Percentiles rank a stretch among this genome's conserved stretches.
These are phyloP conservation scores for Nakazawaea wickerhamii DNA, from an alignment of 805 yeast genomes.

Conservation along the genomic window DNA sequence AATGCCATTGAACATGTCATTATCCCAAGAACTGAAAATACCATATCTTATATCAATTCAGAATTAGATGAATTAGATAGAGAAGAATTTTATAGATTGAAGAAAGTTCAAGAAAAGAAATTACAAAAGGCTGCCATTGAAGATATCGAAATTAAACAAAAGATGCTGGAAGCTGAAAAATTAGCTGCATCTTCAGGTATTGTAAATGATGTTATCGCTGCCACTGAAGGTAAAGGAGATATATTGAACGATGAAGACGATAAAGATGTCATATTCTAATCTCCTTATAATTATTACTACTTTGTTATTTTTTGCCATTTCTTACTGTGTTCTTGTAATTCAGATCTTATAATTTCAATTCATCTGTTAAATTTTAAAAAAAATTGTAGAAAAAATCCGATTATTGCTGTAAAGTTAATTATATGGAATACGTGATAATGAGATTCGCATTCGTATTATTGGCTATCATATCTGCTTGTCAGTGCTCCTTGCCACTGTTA, in stretches of 20 bases:
- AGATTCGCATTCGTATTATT: not conserved
- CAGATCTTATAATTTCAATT: too few relatives aligned
- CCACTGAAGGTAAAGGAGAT: constrained; percentile 19
- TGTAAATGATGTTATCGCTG: constrained; percentile 38
- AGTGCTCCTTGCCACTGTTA: not conserved
- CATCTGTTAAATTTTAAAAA: too few relatives aligned
- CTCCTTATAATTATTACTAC: too few relatives aligned
- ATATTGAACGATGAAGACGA: constrained; percentile 10
- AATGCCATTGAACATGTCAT: constrained; percentile 98
- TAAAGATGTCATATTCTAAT: constrained; percentile 4
- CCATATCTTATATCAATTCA: constrained; percentile 85
- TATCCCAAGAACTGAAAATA: constrained; percentile 95
- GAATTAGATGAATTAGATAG: constrained; percentile 97
- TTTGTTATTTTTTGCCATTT: too few relatives aligned
- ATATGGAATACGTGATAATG: too few relatives aligned
- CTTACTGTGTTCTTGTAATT: too few relatives aligned
- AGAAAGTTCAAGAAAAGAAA: constrained; percentile 93
- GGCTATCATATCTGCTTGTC: not conserved
- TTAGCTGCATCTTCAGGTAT: constrained; percentile 24
- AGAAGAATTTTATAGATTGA: constrained; percentile 94
- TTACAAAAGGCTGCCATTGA: constrained; percentile 68
- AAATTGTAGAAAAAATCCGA: too few relatives aligned
- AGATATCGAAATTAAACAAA: constrained; percentile 45
- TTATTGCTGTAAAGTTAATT: too few relatives aligned
- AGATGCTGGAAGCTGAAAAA: constrained; percentile 24